Evolutionary conservation across 257 asterid species (phyloP).

Genomic region (Fraxinus pennsylvanica): DNA sequence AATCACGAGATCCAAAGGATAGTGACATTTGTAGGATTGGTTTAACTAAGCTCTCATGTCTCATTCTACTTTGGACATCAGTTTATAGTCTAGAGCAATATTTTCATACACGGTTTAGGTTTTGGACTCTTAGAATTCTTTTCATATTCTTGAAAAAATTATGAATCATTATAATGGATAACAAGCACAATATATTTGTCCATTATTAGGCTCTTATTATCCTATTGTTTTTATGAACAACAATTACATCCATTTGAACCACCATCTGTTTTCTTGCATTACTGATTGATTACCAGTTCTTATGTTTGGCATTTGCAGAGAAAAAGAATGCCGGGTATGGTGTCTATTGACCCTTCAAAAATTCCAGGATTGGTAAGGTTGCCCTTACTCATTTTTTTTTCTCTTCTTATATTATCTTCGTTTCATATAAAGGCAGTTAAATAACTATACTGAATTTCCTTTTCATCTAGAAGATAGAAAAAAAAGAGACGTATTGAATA

Average conservation of each 20-base stretch:
- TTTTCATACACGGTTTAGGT: constrained; percentile 7
- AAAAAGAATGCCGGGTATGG: constrained; percentile 25
- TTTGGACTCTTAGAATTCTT: constrained; percentile 1
- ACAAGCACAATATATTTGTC: background rate
- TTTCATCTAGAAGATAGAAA: background rate
- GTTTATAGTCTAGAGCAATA: background rate
- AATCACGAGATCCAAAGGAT: background rate
- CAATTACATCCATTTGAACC: constrained; percentile 3
- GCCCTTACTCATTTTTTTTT: background rate
- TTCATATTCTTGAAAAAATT: constrained; percentile 9
- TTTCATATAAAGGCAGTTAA: background rate
- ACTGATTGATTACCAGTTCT: constrained; percentile 19
- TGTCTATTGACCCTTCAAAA: constrained; percentile 40
- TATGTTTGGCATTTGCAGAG: constrained; percentile 40
- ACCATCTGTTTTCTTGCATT: background rate
- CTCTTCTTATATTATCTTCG: background rate
- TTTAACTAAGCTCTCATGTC: background rate
- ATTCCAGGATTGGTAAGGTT: constrained; percentile 67
- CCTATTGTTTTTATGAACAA: constrained; percentile 1
- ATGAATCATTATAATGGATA: background rate
- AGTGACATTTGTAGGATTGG: background rate
- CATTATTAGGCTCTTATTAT: constrained; percentile 5
- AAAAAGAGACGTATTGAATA: background rate
- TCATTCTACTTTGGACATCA: constrained; percentile 1
- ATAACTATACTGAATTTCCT: background rate